These are phyloP conservation scores for Corymbia citriodora DNA, from an alignment of 441 rosid species.

Conservation along the genomic window DNA sequence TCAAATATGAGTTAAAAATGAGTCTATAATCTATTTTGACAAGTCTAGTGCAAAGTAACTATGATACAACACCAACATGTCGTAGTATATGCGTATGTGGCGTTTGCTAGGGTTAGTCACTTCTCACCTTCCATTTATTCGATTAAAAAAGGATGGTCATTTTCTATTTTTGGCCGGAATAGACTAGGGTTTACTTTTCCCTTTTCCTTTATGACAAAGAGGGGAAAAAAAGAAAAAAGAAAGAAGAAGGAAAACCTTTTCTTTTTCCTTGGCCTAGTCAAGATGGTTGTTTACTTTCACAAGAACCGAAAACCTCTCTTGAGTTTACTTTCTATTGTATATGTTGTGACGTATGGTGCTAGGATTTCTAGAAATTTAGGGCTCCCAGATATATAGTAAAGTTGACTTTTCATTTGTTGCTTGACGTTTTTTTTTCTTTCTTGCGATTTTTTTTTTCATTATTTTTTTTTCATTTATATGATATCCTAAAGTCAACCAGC, in stretches of 20 bases:
- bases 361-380: background rate
- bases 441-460: rapidly evolving
- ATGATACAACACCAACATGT: background rate
- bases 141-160: background rate
- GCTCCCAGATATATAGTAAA: background rate
- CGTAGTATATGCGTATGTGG: too few relatives aligned
- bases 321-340: background rate
- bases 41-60: background rate
- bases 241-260: background rate
- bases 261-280: background rate
- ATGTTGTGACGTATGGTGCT: background rate
- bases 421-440: background rate
- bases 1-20: background rate
- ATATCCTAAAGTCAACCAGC: background rate
- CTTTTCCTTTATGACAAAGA: background rate
- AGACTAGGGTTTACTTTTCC: background rate
- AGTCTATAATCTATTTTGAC: too few relatives aligned
- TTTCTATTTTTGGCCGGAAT: background rate
- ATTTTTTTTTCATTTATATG: background rate
- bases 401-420: background rate
- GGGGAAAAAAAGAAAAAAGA: background rate
- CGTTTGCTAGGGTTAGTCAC: background rate
- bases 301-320: background rate
- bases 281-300: background rate
- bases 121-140: background rate